Evolutionary conservation across 2,329 filamentous ascomycete species (phyloP).

Genomic region (Neurospora sp.): DNA sequence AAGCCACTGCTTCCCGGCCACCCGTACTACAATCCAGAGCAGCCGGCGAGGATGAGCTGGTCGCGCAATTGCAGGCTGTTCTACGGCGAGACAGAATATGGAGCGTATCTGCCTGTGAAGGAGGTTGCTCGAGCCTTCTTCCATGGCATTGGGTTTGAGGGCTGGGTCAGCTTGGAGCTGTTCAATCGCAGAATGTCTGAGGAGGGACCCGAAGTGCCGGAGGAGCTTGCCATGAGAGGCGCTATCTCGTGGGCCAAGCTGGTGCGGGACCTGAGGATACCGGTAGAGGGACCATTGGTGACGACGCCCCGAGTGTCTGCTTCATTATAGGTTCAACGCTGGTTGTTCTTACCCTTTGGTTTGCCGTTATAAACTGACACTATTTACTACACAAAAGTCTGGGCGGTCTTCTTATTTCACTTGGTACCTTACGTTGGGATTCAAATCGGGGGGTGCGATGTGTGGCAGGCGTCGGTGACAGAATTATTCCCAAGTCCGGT

Average conservation of each 20-base stretch:
- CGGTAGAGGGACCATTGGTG: conserved; percentile 6
- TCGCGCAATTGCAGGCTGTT: conserved; percentile 65
- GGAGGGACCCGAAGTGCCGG: conserved; percentile 37
- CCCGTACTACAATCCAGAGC: conserved; percentile 45
- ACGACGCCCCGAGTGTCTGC: conserved; percentile 22
- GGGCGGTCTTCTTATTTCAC: neutral
- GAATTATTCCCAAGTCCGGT: neutral
- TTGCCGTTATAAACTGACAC: neutral
- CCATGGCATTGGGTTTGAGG: conserved; percentile 53
- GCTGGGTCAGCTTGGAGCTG: conserved; percentile 64
- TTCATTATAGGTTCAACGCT: conserved; percentile 20
- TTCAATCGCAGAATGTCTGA: conserved; percentile 54
- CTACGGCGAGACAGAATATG: conserved; percentile 50
- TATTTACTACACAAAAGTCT: neutral
- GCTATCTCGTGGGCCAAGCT: conserved; percentile 41
- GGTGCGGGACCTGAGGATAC: conserved; percentile 26
- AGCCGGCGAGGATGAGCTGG: conserved; percentile 66
- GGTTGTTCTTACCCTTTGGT: neutral
- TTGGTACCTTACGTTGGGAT: neutral
- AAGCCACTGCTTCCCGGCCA: conserved; percentile 49
- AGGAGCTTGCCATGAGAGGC: conserved; percentile 36
- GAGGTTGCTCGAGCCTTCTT: conserved; percentile 53
- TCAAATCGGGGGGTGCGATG: neutral
- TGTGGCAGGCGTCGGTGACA: neutral
- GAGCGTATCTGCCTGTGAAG: conserved; percentile 58